Conservation (phyloP, 139 green algal species). For the Trebouxia sp. region DNA sequence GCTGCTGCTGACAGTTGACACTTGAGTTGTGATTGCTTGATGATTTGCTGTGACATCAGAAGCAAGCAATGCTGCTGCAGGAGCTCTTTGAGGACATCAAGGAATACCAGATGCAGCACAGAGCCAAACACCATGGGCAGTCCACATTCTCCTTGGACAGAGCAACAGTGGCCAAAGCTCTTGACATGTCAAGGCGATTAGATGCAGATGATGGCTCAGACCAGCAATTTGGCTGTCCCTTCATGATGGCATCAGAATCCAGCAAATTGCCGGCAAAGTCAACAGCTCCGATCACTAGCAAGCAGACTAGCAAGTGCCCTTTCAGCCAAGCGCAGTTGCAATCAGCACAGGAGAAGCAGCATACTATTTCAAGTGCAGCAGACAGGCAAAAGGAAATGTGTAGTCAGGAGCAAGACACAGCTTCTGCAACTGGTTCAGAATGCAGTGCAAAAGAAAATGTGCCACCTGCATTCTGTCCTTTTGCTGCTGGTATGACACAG, state of each 20-base stretch:
- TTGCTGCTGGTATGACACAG: no score
- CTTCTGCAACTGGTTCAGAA: no score
- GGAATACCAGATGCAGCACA: not conserved
- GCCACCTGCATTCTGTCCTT: no score
- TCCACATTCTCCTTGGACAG: not conserved
- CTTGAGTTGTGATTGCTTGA: no score
- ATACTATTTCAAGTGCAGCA: no score
- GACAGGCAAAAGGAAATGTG: no score
- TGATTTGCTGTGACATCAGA: no score
- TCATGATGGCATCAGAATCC: not conserved
- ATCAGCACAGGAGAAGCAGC: not conserved
- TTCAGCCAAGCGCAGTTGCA: not conserved
- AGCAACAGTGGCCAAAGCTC: not conserved
- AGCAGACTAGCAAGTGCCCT: not conserved
- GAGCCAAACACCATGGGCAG: not conserved
- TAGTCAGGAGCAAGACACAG: no score
- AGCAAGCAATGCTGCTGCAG: no score
- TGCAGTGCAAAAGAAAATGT: no score
- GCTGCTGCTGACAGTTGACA: no score
- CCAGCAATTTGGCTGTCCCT: not conserved
- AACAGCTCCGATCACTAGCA: no score
- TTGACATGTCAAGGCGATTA: not conserved
- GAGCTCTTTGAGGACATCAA: not conserved
- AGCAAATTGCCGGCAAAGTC: not conserved
- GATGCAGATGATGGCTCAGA: not conserved